Conservation (phyloP, 164 flowering plant species). For the Litsea cubeba region DNA sequence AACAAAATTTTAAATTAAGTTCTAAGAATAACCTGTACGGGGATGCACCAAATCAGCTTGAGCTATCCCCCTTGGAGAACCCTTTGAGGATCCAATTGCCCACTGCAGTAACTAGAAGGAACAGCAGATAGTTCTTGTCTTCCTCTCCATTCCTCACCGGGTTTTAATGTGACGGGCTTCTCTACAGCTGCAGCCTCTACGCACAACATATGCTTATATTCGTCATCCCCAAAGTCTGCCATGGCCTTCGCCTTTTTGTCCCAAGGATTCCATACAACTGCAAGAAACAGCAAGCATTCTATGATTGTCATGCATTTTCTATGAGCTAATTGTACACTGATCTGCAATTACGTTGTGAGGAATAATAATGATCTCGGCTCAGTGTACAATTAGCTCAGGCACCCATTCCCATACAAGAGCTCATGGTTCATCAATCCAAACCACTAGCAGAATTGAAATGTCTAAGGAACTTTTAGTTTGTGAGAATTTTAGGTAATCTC, state of each 20-base stretch:
- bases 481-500: too few species aligned
- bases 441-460: too few species aligned
- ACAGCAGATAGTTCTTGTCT: conserved; percentile 66
- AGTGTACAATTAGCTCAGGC: too few species aligned
- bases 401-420: too few species aligned
- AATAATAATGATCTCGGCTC: too few species aligned
- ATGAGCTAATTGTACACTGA: too few species aligned
- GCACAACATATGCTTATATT: conserved; percentile 74
- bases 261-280: conserved; percentile 91
- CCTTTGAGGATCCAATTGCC: conserved; percentile 69
- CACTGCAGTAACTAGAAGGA: conserved; percentile 72
- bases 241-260: conserved; percentile 73
- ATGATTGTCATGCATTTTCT: too few species aligned
- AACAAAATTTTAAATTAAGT: background rate
- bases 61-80: conserved; percentile 43
- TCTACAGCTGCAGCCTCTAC: conserved; percentile 75
- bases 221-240: conserved; percentile 73
- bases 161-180: conserved; percentile 64
- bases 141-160: conserved; percentile 88
- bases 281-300: background rate
- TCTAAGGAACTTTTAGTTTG: too few species aligned
- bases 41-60: background rate
- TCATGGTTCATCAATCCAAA: too few species aligned
- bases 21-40: background rate
- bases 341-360: too few species aligned